Base-by-base conservation (phyloP, 2,329 filamentous ascomycete species). In the Penicillium sp. region DNA sequence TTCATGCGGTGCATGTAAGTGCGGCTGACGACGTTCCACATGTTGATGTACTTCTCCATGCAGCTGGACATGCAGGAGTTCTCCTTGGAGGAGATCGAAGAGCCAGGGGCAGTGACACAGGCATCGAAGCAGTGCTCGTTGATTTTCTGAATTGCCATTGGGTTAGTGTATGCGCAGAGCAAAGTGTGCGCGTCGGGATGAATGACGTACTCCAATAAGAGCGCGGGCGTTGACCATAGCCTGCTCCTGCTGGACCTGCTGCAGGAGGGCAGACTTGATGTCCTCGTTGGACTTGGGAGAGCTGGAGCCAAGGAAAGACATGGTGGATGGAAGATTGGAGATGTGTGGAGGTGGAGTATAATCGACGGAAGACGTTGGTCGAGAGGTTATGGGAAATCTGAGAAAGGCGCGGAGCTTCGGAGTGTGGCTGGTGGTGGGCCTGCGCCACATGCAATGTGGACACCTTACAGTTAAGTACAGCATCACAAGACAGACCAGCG, bases 41-140 rank as follows among this genome's bases (percentile, higher is more conserved):
- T 84, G 35, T 83, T 79, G 82, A 93, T 91, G 82, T 93, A 94
- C 77, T 93, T 93, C 70, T 93, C 89, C 86, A 92, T 90, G 81
- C 90, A 94, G 60, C 84, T 82, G 19, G 84, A 90, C 71, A 90
- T 83, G 79, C 90, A 94, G 22, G 84, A 81, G 71, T 86, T 81
- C 75, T 94, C 90, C 76, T 83, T 77, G 76, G 82, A 85, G 51
- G 87, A 88, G 56, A 93, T 78, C 55, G 85, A 86, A 51, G 82
- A 75, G 58, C 89, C 87, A 55, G 90, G 76, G 70, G 88, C 87
- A 51, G 89, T 82, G 16, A 93, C 79, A 76, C 90, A 94, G 74
- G 87, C 87, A 49, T 90, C 85, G 79, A 92, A 94, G 81, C 90
- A 94, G 77, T 89, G 87, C 69, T 90, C 84, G 77, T 92, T 91